Conservation (phyloP, 257 asterid genomes). For the Solanum etuberosum region DNA sequence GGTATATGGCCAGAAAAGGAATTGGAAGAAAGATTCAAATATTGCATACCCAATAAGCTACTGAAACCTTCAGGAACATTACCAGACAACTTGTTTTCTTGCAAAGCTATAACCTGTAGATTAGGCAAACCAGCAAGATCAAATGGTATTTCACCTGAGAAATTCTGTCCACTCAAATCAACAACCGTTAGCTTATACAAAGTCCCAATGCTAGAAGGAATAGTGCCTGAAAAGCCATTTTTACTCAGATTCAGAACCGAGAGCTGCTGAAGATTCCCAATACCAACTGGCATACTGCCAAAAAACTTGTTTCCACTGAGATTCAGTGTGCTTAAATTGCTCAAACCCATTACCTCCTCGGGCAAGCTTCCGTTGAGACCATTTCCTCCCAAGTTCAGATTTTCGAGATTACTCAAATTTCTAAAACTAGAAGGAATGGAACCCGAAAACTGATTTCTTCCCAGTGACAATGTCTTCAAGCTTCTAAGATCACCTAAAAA, state of each 20-base stretch:
- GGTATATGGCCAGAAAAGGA: constrained; percentile 49
- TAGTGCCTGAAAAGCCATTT: constrained; percentile 37
- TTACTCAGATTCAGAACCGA: constrained; percentile 46
- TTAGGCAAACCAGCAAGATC: constrained; percentile 61
- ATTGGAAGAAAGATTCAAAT: constrained; percentile 58
- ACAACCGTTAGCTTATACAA: constrained; percentile 36
- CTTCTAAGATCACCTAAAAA: constrained; percentile 22
- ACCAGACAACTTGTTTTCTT: constrained; percentile 49
- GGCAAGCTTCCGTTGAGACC: constrained; percentile 37
- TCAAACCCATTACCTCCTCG: constrained; percentile 28
- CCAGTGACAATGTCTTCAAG: constrained; percentile 32
- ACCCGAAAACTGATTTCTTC: constrained; percentile 42
- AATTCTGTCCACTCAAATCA: constrained; percentile 53
- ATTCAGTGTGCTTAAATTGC: constrained; percentile 41
- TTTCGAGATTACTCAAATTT: constrained; percentile 33
- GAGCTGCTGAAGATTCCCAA: constrained; percentile 39
- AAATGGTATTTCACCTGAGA: constrained; percentile 49
- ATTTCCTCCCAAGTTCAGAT: constrained; percentile 35
- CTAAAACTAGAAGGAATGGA: constrained; percentile 30
- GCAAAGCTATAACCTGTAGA: constrained; percentile 58
- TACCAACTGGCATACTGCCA: constrained; percentile 36
- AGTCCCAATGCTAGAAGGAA: constrained; percentile 51
- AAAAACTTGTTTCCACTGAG: constrained; percentile 44
- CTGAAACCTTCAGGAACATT: constrained; percentile 63
- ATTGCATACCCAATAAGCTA: constrained; percentile 42